Percentiles rank a stretch among this genome's conserved stretches.
Conservation (phyloP, 805 yeast genomes). For the Candida hungchunana region DNA sequence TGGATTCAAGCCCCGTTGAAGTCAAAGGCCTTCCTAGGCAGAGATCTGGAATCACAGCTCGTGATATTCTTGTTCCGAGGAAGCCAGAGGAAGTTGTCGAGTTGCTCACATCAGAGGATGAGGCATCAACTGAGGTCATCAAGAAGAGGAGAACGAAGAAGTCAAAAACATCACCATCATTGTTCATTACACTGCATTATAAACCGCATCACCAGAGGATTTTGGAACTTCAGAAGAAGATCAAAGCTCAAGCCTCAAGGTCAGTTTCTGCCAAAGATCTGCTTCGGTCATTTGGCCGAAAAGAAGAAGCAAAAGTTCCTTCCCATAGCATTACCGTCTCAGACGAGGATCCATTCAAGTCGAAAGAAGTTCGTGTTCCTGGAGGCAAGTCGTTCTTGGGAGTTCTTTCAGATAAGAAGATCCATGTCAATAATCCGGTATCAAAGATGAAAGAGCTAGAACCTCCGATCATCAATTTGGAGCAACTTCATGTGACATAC, state of each 20-base stretch:
- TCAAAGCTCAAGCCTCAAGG: slow-evolving; percentile 10
- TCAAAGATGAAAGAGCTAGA: slow-evolving; percentile 20
- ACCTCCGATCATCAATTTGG: slow-evolving; percentile 11
- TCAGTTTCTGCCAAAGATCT: slow-evolving; percentile 21
- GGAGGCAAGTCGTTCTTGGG: slow-evolving; percentile 13
- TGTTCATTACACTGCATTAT: slow-evolving; percentile 18
- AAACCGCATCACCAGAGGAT: slow-evolving; percentile 17
- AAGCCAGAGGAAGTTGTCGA: slow-evolving; percentile 12
- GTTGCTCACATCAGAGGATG: slow-evolving; percentile 14
- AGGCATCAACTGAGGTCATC: slow-evolving; percentile 3
- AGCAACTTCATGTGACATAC: slow-evolving; percentile 16
- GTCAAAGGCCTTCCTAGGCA: too few species aligned
- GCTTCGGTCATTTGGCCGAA: slow-evolving; percentile 9
- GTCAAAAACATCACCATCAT: slow-evolving; percentile 2
- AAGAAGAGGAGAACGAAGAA: slow-evolving; percentile 1
- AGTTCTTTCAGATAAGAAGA: slow-evolving; percentile 7
- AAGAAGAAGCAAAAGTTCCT: neutral
- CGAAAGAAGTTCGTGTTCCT: neutral
- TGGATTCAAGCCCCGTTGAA: too few species aligned
- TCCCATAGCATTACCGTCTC: neutral
- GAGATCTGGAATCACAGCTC: slow-evolving; percentile 14
- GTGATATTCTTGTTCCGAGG: slow-evolving; percentile 14
- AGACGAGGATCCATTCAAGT: slow-evolving; percentile 1
- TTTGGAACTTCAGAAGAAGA: slow-evolving; percentile 22
- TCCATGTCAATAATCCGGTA: slow-evolving; percentile 13